These are phyloP conservation scores for Truncatella angustata DNA, from an alignment of 2,329 filamentous ascomycete species.

Conservation along the genomic window DNA sequence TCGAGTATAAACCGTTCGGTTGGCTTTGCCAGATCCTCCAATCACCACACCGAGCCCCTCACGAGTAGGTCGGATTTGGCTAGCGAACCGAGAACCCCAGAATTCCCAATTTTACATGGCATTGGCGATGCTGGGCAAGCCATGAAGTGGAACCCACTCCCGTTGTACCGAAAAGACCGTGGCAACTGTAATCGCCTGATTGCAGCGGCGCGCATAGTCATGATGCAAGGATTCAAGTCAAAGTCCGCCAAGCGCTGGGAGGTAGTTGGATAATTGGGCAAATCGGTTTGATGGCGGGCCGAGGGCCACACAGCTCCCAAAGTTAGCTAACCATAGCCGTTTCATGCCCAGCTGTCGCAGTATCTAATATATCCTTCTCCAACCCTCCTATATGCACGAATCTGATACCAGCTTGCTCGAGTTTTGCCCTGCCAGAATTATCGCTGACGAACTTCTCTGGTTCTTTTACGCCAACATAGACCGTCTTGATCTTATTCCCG, in stretches of 20 bases:
- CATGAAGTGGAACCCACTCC: not conserved
- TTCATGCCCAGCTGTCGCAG: conserved; percentile 80
- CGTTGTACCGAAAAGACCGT: not conserved
- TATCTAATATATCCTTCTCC: conserved; percentile 75
- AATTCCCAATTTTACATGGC: not conserved
- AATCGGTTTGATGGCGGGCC: no score
- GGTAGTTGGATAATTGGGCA: no score
- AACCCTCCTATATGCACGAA: conserved; percentile 73
- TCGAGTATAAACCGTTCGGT: not conserved
- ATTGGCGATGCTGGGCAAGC: not conserved
- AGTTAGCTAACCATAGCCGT: no score
- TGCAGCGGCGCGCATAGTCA: no score
- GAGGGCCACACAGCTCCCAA: no score
- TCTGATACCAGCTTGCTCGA: conserved; percentile 70
- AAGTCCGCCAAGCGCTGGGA: no score
- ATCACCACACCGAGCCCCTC: not conserved
- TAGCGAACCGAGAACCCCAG: conserved; percentile 3
- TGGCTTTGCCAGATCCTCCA: conserved; percentile 4
- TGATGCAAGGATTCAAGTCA: no score
- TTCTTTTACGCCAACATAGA: conserved; percentile 86
- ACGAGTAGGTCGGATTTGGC: not conserved
- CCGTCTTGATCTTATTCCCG: conserved; percentile 62
- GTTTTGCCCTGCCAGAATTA: conserved; percentile 70
- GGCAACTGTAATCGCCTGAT: no score
- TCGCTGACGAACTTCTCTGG: conserved; percentile 85